These are phyloP conservation scores for Cymbopogon citratus DNA, from an alignment of 176 grass and related monocot species.

Conservation along the genomic window DNA sequence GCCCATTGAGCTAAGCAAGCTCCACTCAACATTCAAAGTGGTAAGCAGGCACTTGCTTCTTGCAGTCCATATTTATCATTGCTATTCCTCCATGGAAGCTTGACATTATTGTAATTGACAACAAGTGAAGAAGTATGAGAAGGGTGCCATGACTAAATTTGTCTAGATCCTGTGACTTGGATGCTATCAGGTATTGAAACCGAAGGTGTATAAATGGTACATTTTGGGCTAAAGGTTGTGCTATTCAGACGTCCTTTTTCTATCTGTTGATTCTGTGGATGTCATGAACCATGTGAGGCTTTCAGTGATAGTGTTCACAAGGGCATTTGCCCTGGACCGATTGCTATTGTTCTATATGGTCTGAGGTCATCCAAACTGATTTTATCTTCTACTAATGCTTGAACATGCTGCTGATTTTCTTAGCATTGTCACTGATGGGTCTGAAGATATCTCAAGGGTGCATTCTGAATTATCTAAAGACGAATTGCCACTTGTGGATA, in stretches of 20 bases:
- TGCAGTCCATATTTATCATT: too few species aligned
- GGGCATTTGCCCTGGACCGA: neutral
- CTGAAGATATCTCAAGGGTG: neutral
- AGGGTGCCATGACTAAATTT: constrained; percentile 31
- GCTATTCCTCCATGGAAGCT: neutral
- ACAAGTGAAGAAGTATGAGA: constrained; percentile 57
- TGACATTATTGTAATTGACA: constrained; percentile 12
- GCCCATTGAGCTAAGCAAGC: too few species aligned
- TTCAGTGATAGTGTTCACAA: neutral
- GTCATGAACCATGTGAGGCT: neutral
- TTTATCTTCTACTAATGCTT: neutral
- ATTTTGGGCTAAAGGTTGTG: neutral
- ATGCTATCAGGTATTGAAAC: neutral
- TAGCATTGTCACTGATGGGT: neutral
- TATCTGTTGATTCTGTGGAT: neutral
- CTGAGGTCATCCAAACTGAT: too few species aligned
- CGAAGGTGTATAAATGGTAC: constrained; percentile 37
- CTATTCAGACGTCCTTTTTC: neutral
- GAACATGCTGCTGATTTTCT: neutral
- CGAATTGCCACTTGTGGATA: too few species aligned
- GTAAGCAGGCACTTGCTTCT: too few species aligned
- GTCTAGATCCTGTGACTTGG: constrained; percentile 3
- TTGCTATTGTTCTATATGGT: too few species aligned
- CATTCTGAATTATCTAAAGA: too few species aligned
- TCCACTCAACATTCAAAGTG: too few species aligned